These are phyloP conservation scores for Erigeron canadensis DNA, from an alignment of 129 eudicot genomes.

Conservation along the genomic window DNA sequence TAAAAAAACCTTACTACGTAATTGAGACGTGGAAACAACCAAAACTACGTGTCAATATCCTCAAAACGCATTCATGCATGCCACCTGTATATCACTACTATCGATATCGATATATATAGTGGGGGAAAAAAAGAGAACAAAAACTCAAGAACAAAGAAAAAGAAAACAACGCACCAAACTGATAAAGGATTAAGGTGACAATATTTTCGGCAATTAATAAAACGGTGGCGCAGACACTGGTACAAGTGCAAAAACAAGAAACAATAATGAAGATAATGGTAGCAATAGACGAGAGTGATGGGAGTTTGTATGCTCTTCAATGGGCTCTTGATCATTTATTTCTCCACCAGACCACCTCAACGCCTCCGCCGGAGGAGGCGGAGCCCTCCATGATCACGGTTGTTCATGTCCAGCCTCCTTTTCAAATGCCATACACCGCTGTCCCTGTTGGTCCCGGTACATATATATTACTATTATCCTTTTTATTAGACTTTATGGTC, in stretches of 20 bases:
- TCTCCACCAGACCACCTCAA: background rate
- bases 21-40: no score
- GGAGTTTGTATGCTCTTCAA: constrained; percentile 37
- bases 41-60: no score
- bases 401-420: constrained; percentile 36
- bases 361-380: constrained; percentile 17
- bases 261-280: constrained; percentile 35
- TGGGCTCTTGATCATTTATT: constrained; percentile 31
- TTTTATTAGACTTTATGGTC: no score
- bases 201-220: background rate
- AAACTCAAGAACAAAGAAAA: no score
- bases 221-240: constrained; percentile 2
- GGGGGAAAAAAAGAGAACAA: no score
- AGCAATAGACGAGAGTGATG: constrained; percentile 36
- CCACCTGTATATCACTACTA: no score
- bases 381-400: constrained; percentile 22
- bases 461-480: no score
- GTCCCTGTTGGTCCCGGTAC: constrained; percentile 37
- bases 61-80: no score
- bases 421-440: constrained; percentile 29
- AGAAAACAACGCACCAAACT: no score
- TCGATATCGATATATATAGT: no score
- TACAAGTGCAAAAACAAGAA: constrained; percentile 21
- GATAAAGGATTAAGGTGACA: background rate
- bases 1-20: no score